Conservation (phyloP, 1,284 basidiomycete species). For the Microbotryum scabiosae region DNA sequence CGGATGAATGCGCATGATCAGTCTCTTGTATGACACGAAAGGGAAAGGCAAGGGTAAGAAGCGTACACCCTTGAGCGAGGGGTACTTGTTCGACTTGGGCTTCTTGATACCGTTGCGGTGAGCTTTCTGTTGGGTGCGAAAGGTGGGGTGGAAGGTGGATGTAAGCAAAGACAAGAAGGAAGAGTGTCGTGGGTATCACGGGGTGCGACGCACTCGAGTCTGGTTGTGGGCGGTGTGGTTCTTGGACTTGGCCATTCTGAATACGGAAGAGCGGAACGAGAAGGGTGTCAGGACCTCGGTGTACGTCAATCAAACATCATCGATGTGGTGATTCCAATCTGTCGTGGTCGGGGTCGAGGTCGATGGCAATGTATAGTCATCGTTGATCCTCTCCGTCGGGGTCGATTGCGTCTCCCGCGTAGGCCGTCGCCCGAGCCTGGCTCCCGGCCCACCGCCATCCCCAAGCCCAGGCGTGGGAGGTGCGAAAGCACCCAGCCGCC, state of each 20-base stretch:
- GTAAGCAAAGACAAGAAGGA: background rate
- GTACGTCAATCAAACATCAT: no score
- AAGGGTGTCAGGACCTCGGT: no score
- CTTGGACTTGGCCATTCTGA: conserved; percentile 50
- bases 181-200: background rate
- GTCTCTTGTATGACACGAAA: background rate
- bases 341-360: no score
- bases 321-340: no score
- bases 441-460: no score
- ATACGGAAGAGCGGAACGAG: background rate
- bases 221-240: conserved; percentile 76
- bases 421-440: no score
- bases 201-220: conserved; percentile 39
- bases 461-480: no score
- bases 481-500: no score
- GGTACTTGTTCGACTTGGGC: conserved; percentile 64
- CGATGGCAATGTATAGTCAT: no score
- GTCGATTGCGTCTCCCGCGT: no score
- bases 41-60: background rate
- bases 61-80: conserved; percentile 78
- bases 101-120: conserved; percentile 95
- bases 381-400: no score
- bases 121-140: conserved; percentile 52
- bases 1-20: conserved; percentile 8
- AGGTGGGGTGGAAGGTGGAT: background rate